These are phyloP conservation scores for Penicillium sp. DNA, from an alignment of 2,329 filamentous ascomycete genomes.

Conservation along the genomic window DNA sequence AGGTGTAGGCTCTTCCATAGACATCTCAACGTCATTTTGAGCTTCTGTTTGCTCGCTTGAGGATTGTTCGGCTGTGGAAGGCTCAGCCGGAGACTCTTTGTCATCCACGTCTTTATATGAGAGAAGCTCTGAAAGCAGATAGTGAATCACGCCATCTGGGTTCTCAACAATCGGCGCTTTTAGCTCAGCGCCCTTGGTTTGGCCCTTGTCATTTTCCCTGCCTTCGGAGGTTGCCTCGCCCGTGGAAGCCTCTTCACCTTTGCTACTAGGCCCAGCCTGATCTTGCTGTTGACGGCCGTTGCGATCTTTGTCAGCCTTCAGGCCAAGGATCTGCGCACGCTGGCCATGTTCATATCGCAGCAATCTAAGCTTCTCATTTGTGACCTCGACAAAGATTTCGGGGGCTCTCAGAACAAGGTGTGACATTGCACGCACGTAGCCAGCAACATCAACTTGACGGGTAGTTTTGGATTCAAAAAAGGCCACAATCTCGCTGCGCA, in stretches of 20 bases:
- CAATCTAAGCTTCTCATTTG: slow-evolving; percentile 76
- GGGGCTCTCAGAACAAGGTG: slow-evolving; percentile 76
- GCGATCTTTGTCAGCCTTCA: slow-evolving; percentile 47
- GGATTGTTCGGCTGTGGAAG: slow-evolving; percentile 18
- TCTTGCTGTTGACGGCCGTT: slow-evolving; percentile 18
- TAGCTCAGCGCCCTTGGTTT: slow-evolving; percentile 57
- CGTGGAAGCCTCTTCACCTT: slow-evolving; percentile 30
- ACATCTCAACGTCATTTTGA: slow-evolving; percentile 49
- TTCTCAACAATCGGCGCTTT: slow-evolving; percentile 85
- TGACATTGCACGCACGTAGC: slow-evolving; percentile 70
- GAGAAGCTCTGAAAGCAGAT: slow-evolving; percentile 83
- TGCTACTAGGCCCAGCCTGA: slow-evolving; percentile 17
- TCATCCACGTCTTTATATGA: slow-evolving; percentile 92
- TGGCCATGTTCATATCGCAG: slow-evolving; percentile 55
- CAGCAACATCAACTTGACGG: slow-evolving; percentile 61
- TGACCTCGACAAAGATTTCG: slow-evolving; percentile 77
- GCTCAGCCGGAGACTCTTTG: slow-evolving; percentile 53
- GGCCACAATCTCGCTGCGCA: slow-evolving; percentile 80
- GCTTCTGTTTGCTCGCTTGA: slow-evolving; percentile 30
- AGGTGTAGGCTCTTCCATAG: slow-evolving; percentile 35
- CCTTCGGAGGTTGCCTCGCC: slow-evolving; percentile 16
- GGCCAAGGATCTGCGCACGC: slow-evolving; percentile 48
- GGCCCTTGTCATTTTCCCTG: slow-evolving; percentile 29
- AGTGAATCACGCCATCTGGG: slow-evolving; percentile 91
- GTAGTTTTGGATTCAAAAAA: slow-evolving; percentile 58